These are phyloP conservation scores for Solanum appendiculatum DNA, from an alignment of 257 asterid species.

Conservation along the genomic window DNA sequence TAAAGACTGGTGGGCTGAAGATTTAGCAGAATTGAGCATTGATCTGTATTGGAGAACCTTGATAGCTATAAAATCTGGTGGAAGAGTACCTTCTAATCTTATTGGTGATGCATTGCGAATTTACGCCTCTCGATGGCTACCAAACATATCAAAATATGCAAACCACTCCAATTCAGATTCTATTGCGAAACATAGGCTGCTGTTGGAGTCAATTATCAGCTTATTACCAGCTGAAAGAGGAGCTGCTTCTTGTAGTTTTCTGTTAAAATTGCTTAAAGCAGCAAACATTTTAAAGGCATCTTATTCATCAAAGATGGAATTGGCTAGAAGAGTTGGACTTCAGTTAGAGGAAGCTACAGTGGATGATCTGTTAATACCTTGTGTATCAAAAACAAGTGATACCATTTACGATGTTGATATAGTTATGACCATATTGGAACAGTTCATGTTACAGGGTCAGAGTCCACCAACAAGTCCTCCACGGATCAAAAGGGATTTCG, in stretches of 20 bases:
- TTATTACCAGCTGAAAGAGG: constrained; percentile 65
- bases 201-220: constrained; percentile 75
- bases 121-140: constrained; percentile 70
- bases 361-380: constrained; percentile 63
- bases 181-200: constrained; percentile 41
- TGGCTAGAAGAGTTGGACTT: constrained; percentile 45
- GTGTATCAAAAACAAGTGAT: constrained; percentile 16
- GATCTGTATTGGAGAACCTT: constrained; percentile 83
- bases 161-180: constrained; percentile 10
- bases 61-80: constrained; percentile 72
- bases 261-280: constrained; percentile 70
- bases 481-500: constrained; percentile 30
- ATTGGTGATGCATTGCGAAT: constrained; percentile 66
- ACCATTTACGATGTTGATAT: constrained; percentile 52
- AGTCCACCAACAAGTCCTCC: constrained; percentile 79
- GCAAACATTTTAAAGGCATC: constrained; percentile 58
- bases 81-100: constrained; percentile 41
- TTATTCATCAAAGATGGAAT: constrained; percentile 51
- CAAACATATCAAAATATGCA: constrained; percentile 29
- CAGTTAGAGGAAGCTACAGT: constrained; percentile 67
- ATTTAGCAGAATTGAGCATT: constrained; percentile 65
- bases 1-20: constrained; percentile 89
- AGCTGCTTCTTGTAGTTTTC: constrained; percentile 64
- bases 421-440: constrained; percentile 45
- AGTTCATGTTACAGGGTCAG: constrained; percentile 62